These are phyloP conservation scores for Penicillium verrucosum DNA, from an alignment of 2,329 filamentous ascomycete species.

Conservation along the genomic window DNA sequence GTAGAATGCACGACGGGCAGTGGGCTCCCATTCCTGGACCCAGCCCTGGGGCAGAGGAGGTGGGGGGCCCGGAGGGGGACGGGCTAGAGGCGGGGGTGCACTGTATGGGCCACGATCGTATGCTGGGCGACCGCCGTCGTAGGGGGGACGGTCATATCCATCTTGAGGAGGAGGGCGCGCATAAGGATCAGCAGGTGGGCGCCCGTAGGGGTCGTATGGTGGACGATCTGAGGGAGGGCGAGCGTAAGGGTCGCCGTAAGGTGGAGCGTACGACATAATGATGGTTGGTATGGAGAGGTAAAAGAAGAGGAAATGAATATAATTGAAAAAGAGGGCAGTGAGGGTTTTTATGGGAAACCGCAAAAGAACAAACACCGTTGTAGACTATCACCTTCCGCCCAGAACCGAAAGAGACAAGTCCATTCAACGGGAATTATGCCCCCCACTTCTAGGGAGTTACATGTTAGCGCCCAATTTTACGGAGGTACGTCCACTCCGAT, in stretches of 20 bases:
- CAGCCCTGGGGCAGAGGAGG: constrained; percentile 58
- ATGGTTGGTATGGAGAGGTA: not conserved
- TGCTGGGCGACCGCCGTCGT: constrained; percentile 31
- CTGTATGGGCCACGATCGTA: constrained; percentile 26
- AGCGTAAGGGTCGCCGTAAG: constrained; percentile 21
- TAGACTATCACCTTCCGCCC: constrained; percentile 10
- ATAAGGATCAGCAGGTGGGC: constrained; percentile 15
- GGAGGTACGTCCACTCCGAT: not conserved
- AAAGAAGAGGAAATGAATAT: not conserved
- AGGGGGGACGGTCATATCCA: constrained; percentile 14
- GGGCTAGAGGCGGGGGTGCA: constrained; percentile 26
- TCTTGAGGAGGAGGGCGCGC: constrained; percentile 5
- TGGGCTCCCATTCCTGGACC: constrained; percentile 61
- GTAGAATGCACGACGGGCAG: constrained; percentile 62
- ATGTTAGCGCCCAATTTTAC: constrained; percentile 7
- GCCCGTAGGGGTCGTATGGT: constrained; percentile 12
- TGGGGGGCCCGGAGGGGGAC: constrained; percentile 43
- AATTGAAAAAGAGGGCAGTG: not conserved
- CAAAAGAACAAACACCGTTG: constrained; percentile 1
- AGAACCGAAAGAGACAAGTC: constrained; percentile 13
- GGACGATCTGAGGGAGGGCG: constrained; percentile 21
- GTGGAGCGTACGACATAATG: constrained; percentile 22
- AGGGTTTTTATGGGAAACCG: constrained; percentile 12
- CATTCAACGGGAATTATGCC: not conserved
- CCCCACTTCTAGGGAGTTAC: constrained; percentile 10